A percentile compares a stretch with the other conserved stretches of the same genome.
These are phyloP conservation scores for Intubia oerlemansii DNA, from an alignment of 2,329 filamentous ascomycete species.

Conservation along the genomic window DNA sequence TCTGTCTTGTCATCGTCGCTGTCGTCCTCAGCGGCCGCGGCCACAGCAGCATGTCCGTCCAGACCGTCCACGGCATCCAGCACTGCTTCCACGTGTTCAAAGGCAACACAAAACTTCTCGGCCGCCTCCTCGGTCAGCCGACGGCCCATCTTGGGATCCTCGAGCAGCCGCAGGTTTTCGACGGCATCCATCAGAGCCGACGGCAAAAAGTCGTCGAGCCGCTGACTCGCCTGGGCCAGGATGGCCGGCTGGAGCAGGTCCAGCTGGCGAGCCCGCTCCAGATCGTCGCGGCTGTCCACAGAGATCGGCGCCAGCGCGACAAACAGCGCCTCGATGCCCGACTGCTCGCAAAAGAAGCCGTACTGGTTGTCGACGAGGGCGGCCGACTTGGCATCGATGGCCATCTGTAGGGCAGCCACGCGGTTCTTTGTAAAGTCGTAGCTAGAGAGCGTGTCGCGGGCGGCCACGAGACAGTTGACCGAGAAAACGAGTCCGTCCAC, in stretches of 20 bases:
- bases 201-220: conserved; percentile 75
- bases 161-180: conserved; percentile 55
- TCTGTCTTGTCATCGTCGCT: background rate
- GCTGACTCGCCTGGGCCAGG: conserved; percentile 49
- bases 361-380: conserved; percentile 48
- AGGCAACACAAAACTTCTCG: conserved; percentile 66
- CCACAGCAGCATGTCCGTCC: conserved; percentile 7
- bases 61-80: conserved; percentile 22
- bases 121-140: conserved; percentile 67
- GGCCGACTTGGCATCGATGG: conserved; percentile 31
- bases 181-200: conserved; percentile 84
- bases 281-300: conserved; percentile 18
- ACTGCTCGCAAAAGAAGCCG: conserved; percentile 49
- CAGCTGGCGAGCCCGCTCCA: conserved; percentile 31
- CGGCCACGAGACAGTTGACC: conserved; percentile 47
- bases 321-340: conserved; percentile 48
- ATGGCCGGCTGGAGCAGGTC: conserved; percentile 34
- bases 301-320: conserved; percentile 24
- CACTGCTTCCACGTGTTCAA: conserved; percentile 37
- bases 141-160: conserved; percentile 49
- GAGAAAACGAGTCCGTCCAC: conserved; percentile 47
- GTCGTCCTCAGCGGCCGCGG: background rate
- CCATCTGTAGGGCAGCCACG: conserved; percentile 30
- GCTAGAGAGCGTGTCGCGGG: conserved; percentile 29
- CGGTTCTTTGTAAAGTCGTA: conserved; percentile 44